A percentile compares a stretch with the other conserved stretches of the same genome.
These are phyloP conservation scores for Suhomyces taliae DNA, from an alignment of 1,139 yeast species.

Conservation along the genomic window DNA sequence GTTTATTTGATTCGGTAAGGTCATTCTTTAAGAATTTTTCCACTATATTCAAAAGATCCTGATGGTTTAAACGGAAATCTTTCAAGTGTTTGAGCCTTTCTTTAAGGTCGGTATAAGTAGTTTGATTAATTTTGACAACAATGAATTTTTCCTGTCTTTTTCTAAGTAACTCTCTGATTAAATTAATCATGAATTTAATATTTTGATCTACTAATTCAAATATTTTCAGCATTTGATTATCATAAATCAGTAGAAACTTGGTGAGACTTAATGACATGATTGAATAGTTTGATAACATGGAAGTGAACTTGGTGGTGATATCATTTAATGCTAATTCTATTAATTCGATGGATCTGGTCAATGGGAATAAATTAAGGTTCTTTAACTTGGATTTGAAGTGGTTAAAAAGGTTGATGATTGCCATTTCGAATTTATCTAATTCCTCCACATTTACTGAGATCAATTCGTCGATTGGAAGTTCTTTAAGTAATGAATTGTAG, in stretches of 20 bases:
- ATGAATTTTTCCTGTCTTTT: slow-evolving; percentile 74
- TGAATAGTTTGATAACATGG: slow-evolving; percentile 21
- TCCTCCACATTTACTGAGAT: slow-evolving; percentile 34
- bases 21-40: slow-evolving; percentile 24
- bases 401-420: slow-evolving; percentile 51
- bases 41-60: slow-evolving; percentile 44
- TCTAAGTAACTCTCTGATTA: slow-evolving; percentile 74
- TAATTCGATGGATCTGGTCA: slow-evolving; percentile 60
- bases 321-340: slow-evolving; percentile 57
- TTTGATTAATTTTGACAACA: slow-evolving; percentile 56
- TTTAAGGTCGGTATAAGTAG: slow-evolving; percentile 42
- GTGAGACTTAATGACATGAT: slow-evolving; percentile 29
- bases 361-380: slow-evolving; percentile 58
- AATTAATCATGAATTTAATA: slow-evolving; percentile 38
- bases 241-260: slow-evolving; percentile 22
- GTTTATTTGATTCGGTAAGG: slow-evolving; percentile 16
- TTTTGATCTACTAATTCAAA: slow-evolving; percentile 33
- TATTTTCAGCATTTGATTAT: slow-evolving; percentile 17
- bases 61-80: slow-evolving; percentile 54
- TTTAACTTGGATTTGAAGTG: slow-evolving; percentile 62
- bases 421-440: slow-evolving; percentile 44
- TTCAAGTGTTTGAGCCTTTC: slow-evolving; percentile 47
- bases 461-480: slow-evolving; percentile 67
- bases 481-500: slow-evolving; percentile 65
- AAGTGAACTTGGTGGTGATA: slow-evolving; percentile 25